A percentile compares a stretch with the other conserved stretches of the same genome.
Conservation (phyloP, 1,284 basidiomycete species). For the Fomitiporia mediterranea region DNA sequence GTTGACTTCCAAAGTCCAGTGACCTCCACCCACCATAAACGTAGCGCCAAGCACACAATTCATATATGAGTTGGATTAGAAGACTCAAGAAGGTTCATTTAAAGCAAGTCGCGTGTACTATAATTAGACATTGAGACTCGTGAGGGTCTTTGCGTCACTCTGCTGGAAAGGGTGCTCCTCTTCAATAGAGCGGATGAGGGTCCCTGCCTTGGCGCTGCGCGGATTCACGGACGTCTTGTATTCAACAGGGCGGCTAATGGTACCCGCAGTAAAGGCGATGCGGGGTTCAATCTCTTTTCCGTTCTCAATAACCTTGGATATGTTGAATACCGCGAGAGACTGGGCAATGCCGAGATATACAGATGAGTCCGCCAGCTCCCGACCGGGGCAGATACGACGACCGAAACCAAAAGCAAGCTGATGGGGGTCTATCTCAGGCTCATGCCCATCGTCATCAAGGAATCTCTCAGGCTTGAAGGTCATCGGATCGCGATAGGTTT, state of each 20-base stretch:
- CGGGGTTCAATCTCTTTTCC: neutral
- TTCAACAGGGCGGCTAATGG: conserved; percentile 8
- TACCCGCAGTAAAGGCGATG: neutral
- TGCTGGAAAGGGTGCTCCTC: conserved; percentile 8
- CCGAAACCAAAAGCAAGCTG: conserved; percentile 13
- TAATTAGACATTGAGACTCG: no score
- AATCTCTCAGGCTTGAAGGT: conserved; percentile 30
- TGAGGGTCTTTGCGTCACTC: conserved; percentile 5
- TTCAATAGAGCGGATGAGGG: neutral
- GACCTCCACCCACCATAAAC: no score
- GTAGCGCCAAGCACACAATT: no score
- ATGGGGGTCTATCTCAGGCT: conserved; percentile 15
- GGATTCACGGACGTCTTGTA: neutral
- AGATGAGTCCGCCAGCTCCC: conserved; percentile 16
- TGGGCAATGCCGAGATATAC: conserved; percentile 17
- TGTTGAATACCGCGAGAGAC: conserved; percentile 19
- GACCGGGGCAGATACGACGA: conserved; percentile 18
- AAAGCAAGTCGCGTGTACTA: no score
- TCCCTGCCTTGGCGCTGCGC: neutral
- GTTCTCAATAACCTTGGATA: conserved; percentile 7
- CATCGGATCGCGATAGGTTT: conserved; percentile 25
- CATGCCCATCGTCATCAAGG: conserved; percentile 13
- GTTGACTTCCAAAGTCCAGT: no score
- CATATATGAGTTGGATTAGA: no score
- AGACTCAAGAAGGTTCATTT: no score